Evolutionary conservation across 257 asterid genomes (phyloP), one percentile per base, ranked within the genome.

Genomic region (Nicotiana otophora): DNA sequence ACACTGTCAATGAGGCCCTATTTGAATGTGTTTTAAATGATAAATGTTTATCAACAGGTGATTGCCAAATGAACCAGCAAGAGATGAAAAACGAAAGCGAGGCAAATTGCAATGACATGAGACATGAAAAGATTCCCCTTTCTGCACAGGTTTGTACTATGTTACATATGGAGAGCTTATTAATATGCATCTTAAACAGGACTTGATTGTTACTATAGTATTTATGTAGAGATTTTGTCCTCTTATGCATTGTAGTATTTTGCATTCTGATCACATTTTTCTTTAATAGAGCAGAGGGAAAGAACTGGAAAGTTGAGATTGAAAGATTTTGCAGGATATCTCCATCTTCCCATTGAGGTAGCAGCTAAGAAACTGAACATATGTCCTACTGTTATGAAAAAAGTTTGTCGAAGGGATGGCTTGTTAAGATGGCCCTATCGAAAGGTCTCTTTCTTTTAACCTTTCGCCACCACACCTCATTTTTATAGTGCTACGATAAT

Each of bases 371-470:
- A 84, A 79, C 23, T 92, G 88, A 87, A 84, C 1, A 66, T 93
- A 1, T 91, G 97, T 77, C 84, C 90, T 4, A 88, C 95, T n/a
- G 95, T 95, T 48, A 79, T 91, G 84, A 94, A 94, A 90, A 84
- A 85, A 60, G 87, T 89, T 55, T 94, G 98, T 78, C 88, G 98
- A 5, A 87, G 87, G 66, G 91, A 55, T 84, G 94, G 93, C 72
- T 34, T 94, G 85, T 0, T 1, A 7, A 92, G 93, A 83, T 93
- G 97, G 97, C 97, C 97, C 1, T 78, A 87, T 36, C 82, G 95
- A 89, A 89, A 88, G 96, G 96, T 93, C 64, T 68, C 60, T 83
- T 76, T 77, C 77, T 54, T 69, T 42, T 8, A 7, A 4, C 62
- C 57, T 69, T 46, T 10, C 34, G 6, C n/a, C 30, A 39, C 16